Percentiles rank a stretch among this genome's conserved stretches.
These are phyloP conservation scores for Esteya vermicola DNA, from an alignment of 2,329 filamentous ascomycete species.

Conservation along the genomic window DNA sequence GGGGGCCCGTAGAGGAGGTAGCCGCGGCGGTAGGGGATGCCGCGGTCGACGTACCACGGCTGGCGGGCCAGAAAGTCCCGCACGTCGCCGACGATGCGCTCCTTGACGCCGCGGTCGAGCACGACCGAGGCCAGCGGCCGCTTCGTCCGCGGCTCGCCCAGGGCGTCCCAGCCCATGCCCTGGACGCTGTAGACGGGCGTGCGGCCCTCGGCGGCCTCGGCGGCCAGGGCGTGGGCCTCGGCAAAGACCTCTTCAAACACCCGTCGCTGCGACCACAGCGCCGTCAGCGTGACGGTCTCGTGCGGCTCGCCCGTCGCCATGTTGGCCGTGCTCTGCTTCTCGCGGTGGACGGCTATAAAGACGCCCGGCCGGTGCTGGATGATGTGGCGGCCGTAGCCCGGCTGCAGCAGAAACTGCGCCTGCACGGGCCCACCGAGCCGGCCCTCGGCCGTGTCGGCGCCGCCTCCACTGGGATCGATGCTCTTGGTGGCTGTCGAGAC, in stretches of 20 bases:
- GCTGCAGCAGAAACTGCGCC: conserved; percentile 77
- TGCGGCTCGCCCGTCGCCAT: conserved; percentile 77
- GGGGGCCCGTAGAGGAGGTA: conserved; percentile 84
- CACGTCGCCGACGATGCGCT: conserved; percentile 66
- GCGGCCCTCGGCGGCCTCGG: conserved; percentile 74
- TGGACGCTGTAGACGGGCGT: conserved; percentile 81
- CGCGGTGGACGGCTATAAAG: conserved; percentile 74
- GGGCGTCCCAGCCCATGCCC: conserved; percentile 69
- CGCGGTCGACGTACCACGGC: conserved; percentile 87
- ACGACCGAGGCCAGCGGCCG: conserved; percentile 80
- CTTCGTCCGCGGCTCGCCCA: conserved; percentile 76
- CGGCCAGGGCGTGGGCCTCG: conserved; percentile 71
- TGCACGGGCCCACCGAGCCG: conserved; percentile 54
- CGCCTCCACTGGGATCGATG: too few relatives aligned
- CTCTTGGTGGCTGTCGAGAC: conserved; percentile 35
- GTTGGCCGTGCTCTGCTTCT: conserved; percentile 74
- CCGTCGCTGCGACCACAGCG: conserved; percentile 75
- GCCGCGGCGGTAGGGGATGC: conserved; percentile 80
- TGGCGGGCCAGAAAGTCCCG: conserved; percentile 66
- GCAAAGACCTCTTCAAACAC: conserved; percentile 83
- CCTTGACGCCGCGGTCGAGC: conserved; percentile 69
- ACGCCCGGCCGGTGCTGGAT: conserved; percentile 67
- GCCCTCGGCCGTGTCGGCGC: conserved; percentile 40
- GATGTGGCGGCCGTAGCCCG: conserved; percentile 79
- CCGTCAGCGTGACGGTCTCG: conserved; percentile 85